Percentiles rank a stretch among this genome's conserved stretches.
Evolutionary conservation across 2,329 filamentous ascomycete species (phyloP).

Genomic region (Rhinocladiella similis): DNA sequence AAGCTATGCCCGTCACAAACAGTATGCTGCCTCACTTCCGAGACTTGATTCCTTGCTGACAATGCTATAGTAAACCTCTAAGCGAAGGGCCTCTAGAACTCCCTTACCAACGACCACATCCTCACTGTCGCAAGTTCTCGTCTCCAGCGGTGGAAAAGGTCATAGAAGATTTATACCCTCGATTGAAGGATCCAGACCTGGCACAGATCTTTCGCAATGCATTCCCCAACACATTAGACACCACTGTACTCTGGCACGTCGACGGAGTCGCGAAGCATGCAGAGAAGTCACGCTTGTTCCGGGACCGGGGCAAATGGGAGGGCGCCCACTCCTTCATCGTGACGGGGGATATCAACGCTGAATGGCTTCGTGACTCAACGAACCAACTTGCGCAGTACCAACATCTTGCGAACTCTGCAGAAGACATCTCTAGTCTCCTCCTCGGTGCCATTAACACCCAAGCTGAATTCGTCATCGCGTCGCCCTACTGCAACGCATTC

Average conservation of each 20-base stretch:
- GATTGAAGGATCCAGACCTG: conserved; percentile 81
- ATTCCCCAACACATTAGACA: conserved; percentile 89
- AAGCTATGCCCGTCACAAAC: conserved; percentile 30
- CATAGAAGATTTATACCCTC: conserved; percentile 76
- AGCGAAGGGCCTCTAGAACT: conserved; percentile 77
- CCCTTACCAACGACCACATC: conserved; percentile 81
- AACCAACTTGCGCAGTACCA: conserved; percentile 95
- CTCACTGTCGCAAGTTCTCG: conserved; percentile 82
- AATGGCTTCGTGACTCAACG: conserved; percentile 86
- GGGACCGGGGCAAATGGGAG: conserved; percentile 68
- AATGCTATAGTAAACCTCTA: conserved; percentile 63
- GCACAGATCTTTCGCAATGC: conserved; percentile 93
- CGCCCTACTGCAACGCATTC: conserved; percentile 97
- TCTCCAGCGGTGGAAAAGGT: conserved; percentile 85
- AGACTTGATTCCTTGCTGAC: conserved; percentile 3
- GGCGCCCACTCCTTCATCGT: conserved; percentile 91
- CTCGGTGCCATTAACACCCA: conserved; percentile 95
- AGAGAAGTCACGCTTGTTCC: conserved; percentile 39
- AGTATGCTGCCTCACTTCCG: conserved; percentile 15
- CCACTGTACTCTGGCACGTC: conserved; percentile 84
- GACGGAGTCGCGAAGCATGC: conserved; percentile 51
- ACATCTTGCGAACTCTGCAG: conserved; percentile 76
- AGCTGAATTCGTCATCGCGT: conserved; percentile 88
- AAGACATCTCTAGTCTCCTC: conserved; percentile 74
- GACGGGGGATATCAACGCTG: conserved; percentile 87